A percentile compares a stretch with the other conserved stretches of the same genome.
These are phyloP conservation scores for Plectosphaerella plurivora DNA, from an alignment of 2,329 filamentous ascomycete species.

Conservation along the genomic window DNA sequence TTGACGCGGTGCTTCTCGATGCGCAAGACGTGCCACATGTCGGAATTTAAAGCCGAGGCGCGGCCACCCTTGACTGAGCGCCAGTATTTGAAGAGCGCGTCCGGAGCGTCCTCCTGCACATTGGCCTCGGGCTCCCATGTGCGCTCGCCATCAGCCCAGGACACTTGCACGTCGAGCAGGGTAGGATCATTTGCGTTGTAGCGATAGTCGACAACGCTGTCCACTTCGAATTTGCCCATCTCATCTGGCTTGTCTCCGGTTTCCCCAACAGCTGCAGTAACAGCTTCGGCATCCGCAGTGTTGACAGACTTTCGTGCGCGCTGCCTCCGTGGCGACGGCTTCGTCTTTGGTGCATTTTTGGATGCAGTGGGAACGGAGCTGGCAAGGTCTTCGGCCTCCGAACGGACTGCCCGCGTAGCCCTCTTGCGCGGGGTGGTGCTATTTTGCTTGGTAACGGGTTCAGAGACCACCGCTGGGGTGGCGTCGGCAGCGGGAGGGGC, in stretches of 20 bases:
- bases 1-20: constrained; percentile 10
- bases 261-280: too few species aligned
- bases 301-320: too few species aligned
- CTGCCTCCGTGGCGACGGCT: too few species aligned
- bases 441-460: too few species aligned
- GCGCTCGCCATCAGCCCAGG: constrained; percentile 19
- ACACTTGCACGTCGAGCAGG: constrained; percentile 23
- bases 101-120: constrained; percentile 26
- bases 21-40: constrained; percentile 12
- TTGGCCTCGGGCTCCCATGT: constrained; percentile 28
- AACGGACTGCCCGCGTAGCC: too few species aligned
- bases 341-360: too few species aligned
- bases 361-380: too few species aligned
- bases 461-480: too few species aligned
- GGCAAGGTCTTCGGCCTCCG: too few species aligned
- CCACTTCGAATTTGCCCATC: constrained; percentile 5
- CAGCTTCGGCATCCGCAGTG: neutral
- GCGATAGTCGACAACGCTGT: constrained; percentile 8
- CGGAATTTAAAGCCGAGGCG: constrained; percentile 7
- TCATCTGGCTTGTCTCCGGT: constrained; percentile 1
- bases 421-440: too few species aligned
- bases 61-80: constrained; percentile 11
- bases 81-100: constrained; percentile 18
- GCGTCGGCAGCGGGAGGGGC: too few species aligned
- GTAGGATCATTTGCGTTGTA: constrained; percentile 8